Percentiles rank a stretch among this genome's conserved stretches.
Evolutionary conservation across 2,329 filamentous ascomycete genomes (phyloP).

Genomic region (Aschersonia sp.): DNA sequence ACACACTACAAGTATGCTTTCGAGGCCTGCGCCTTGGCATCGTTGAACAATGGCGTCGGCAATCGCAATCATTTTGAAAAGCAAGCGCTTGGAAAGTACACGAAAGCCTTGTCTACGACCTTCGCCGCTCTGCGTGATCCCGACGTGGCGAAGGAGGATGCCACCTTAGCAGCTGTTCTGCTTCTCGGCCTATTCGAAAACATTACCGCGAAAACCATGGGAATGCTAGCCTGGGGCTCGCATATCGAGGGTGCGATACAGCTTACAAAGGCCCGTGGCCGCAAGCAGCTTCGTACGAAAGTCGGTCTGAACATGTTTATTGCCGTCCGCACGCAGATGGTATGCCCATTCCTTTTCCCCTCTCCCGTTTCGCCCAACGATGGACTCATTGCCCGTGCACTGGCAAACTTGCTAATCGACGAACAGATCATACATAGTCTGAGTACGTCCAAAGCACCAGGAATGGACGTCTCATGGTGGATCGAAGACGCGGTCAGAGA

Average conservation of each 20-base stretch:
- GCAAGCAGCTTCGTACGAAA: slow-evolving; percentile 37
- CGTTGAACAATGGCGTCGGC: slow-evolving; percentile 35
- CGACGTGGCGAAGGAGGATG: slow-evolving; percentile 34
- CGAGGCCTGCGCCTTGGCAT: slow-evolving; percentile 43
- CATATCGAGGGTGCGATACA: slow-evolving; percentile 52
- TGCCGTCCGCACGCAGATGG: slow-evolving; percentile 46
- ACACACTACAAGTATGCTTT: slow-evolving; percentile 42
- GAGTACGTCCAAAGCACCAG: slow-evolving; percentile 34
- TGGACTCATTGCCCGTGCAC: background rate
- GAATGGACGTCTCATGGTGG: slow-evolving; percentile 46
- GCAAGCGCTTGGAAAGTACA: slow-evolving; percentile 36
- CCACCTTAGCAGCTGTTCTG: slow-evolving; percentile 43
- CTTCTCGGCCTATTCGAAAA: slow-evolving; percentile 47
- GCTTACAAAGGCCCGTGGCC: slow-evolving; percentile 41
- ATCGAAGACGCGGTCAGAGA: slow-evolving; percentile 36
- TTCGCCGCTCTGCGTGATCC: slow-evolving; percentile 38
- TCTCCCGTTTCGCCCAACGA: too few relatives aligned
- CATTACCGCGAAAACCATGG: slow-evolving; percentile 39
- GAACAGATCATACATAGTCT: slow-evolving; percentile 42
- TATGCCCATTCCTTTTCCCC: slow-evolving; percentile 9
- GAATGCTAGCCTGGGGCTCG: slow-evolving; percentile 44
- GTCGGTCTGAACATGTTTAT: slow-evolving; percentile 41
- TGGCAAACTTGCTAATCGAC: background rate
- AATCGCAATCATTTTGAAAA: slow-evolving; percentile 17
- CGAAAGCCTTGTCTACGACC: slow-evolving; percentile 36